Conservation (phyloP, 1,284 basidiomycete species). For the Cryptococcus floricola region DNA sequence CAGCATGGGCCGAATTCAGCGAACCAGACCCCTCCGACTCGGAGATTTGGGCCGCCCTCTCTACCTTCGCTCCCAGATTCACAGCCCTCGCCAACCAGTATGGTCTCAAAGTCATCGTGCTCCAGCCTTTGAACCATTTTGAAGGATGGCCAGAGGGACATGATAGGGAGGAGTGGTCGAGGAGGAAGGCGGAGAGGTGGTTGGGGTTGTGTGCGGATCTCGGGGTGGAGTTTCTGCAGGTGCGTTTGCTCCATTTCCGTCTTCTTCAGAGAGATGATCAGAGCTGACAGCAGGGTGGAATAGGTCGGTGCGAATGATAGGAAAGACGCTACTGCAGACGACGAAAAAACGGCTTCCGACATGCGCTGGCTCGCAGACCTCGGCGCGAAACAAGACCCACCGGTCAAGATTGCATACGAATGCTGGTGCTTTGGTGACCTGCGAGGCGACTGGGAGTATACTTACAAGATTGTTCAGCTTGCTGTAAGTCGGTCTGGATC, state of each 20-base stretch:
- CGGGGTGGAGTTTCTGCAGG: constrained; percentile 12
- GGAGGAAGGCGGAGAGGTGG: constrained; percentile 17
- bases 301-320: constrained; percentile 23
- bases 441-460: constrained; percentile 15
- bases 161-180: constrained; percentile 6
- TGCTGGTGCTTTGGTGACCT: constrained; percentile 17
- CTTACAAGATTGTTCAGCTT: constrained; percentile 16
- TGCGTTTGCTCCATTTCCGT: constrained; percentile 5
- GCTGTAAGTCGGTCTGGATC: constrained; percentile 2
- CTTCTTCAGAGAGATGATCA: background rate
- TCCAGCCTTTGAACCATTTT: constrained; percentile 18
- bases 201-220: constrained; percentile 12
- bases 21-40: constrained; percentile 17
- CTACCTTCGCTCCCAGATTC: background rate
- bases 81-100: constrained; percentile 5
- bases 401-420: constrained; percentile 21
- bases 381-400: constrained; percentile 6
- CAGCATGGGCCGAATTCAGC: constrained; percentile 5
- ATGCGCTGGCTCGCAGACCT: constrained; percentile 21
- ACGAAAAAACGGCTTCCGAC: constrained; percentile 12
- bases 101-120: constrained; percentile 8
- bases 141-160: constrained; percentile 11
- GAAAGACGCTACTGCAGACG: constrained; percentile 7
- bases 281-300: background rate
- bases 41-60: constrained; percentile 12